Conservation (phyloP, 306 rosid genomes). For the Begonia peltatifolia region DNA sequence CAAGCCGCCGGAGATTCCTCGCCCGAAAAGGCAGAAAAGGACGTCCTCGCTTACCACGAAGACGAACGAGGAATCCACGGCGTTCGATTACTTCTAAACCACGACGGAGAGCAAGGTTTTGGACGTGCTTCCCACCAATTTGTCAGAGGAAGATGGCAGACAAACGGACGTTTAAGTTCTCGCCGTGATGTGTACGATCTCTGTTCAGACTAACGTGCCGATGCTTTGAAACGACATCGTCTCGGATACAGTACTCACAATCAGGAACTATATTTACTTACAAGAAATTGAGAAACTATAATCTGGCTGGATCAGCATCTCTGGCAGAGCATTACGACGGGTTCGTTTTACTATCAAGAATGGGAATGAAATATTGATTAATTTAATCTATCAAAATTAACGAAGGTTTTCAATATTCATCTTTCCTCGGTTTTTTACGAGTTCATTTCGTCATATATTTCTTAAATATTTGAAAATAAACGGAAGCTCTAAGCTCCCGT, state of each 20-base stretch:
- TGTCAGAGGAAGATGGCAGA: constrained; percentile 11
- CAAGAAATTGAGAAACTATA: not conserved
- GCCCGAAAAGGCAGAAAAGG: constrained; percentile 26
- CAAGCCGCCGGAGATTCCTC: constrained; percentile 57
- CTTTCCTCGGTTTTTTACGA: too few relatives aligned
- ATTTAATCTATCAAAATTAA: too few relatives aligned
- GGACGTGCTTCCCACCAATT: constrained; percentile 22
- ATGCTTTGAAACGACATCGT: not conserved
- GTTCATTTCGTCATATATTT: too few relatives aligned
- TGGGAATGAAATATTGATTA: too few relatives aligned
- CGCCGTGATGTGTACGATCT: not conserved
- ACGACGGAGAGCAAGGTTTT: constrained; percentile 28
- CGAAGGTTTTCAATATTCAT: too few relatives aligned
- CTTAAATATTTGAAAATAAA: too few relatives aligned
- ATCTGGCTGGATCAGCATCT: too few relatives aligned
- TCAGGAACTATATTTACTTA: not conserved
- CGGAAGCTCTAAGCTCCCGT: too few relatives aligned
- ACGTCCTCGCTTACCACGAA: constrained; percentile 18
- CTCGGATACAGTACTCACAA: not conserved
- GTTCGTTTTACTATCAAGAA: too few relatives aligned
- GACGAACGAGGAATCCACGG: constrained; percentile 15
- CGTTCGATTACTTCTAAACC: constrained; percentile 26
- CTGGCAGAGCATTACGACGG: too few relatives aligned
- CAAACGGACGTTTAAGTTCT: not conserved
- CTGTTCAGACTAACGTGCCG: too few relatives aligned